These are phyloP conservation scores for Aspergillus tamarii DNA, from an alignment of 2,329 filamentous ascomycete genomes.

Conservation along the genomic window DNA sequence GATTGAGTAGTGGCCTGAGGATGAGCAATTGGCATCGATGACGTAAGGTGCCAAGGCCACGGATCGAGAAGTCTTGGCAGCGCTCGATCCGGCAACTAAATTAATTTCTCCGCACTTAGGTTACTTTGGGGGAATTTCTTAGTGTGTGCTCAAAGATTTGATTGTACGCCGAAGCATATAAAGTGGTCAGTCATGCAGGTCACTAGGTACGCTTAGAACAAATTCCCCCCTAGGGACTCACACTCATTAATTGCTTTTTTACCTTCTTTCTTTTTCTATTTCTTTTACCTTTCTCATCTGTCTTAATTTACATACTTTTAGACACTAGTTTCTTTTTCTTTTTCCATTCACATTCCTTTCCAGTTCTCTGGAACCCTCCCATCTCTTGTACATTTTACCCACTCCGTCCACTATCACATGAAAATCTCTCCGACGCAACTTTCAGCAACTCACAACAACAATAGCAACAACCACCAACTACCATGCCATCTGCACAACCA, in stretches of 20 bases:
- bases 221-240: neutral
- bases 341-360: conserved; percentile 1
- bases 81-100: conserved; percentile 8
- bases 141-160: neutral
- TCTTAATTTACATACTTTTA: neutral
- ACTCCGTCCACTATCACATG: conserved; percentile 12
- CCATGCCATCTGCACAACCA: conserved; percentile 32
- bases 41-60: conserved; percentile 16
- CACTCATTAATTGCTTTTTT: neutral
- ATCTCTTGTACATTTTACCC: neutral
- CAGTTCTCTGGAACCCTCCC: neutral
- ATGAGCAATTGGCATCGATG: conserved; percentile 10
- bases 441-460: neutral
- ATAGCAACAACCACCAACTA: neutral
- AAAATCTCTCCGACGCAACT: conserved; percentile 12
- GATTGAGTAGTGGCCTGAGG: neutral
- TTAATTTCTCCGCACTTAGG: conserved; percentile 27
- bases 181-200: conserved; percentile 1
- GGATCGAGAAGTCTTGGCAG: conserved; percentile 13
- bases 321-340: neutral
- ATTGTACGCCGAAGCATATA: conserved; percentile 1
- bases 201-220: neutral
- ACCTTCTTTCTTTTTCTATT: neutral
- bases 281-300: neutral
- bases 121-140: conserved; percentile 21